Conservation (phyloP, 2,329 filamentous ascomycete species). For the Talaromyces funiculosus region DNA sequence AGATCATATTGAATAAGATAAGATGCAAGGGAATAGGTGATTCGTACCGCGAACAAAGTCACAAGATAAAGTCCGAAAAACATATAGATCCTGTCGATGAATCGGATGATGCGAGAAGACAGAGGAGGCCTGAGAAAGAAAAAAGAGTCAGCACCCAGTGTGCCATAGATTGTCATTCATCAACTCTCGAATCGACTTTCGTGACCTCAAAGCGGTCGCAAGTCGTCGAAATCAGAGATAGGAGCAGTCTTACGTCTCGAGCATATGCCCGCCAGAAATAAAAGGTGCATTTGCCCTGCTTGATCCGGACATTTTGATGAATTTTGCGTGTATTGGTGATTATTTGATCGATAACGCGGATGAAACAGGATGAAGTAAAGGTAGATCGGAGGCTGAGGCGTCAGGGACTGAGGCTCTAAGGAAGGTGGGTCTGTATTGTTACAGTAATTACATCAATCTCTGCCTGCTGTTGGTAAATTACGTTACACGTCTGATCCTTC, state of each 20-base stretch:
- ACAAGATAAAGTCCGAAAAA: slow-evolving; percentile 47
- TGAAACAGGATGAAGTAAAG: background rate
- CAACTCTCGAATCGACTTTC: slow-evolving; percentile 4
- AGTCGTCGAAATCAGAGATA: background rate
- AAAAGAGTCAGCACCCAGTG: background rate
- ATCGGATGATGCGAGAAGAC: slow-evolving; percentile 37
- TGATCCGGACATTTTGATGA: slow-evolving; percentile 29
- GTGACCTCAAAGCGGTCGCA: background rate
- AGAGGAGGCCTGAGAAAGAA: slow-evolving; percentile 37
- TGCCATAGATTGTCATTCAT: background rate
- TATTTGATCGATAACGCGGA: background rate
- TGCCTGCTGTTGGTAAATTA: no score
- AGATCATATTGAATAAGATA: background rate
- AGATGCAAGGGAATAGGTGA: slow-evolving; percentile 8
- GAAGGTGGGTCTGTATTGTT: background rate
- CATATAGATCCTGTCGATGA: slow-evolving; percentile 39
- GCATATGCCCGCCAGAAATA: slow-evolving; percentile 36
- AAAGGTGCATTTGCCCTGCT: slow-evolving; percentile 26
- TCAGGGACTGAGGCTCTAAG: background rate
- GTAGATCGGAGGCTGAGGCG: background rate
- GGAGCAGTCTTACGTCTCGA: slow-evolving; percentile 28
- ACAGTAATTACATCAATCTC: background rate
- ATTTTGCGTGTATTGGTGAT: background rate
- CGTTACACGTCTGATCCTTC: no score
- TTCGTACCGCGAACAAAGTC: slow-evolving; percentile 43